Evolutionary conservation across 768 basidiomycete species (phyloP).

Genomic region (Boletus subcaerulescens): DNA sequence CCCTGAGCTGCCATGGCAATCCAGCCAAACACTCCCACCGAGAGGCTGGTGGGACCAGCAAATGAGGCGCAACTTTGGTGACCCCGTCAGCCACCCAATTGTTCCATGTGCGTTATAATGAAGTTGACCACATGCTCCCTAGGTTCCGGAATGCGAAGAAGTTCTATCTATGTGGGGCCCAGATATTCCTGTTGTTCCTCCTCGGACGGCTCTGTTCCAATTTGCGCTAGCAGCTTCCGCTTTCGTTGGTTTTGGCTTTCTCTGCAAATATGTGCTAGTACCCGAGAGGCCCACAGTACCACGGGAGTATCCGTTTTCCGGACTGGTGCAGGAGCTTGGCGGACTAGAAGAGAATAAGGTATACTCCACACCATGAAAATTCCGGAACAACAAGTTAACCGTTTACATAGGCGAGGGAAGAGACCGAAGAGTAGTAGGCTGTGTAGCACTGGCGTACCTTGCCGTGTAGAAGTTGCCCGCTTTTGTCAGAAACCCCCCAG

Average conservation of each 20-base stretch:
- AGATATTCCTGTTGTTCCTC: conserved; percentile 62
- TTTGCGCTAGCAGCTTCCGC: conserved; percentile 58
- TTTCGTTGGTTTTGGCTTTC: conserved; percentile 62
- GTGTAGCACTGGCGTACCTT: conserved; percentile 11
- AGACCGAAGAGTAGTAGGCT: conserved; percentile 30
- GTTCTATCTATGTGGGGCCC: conserved; percentile 86
- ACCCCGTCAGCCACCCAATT: conserved; percentile 51
- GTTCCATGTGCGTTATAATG: conserved; percentile 1
- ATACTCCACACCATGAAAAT: conserved; percentile 13
- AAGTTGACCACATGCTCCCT: conserved; percentile 15
- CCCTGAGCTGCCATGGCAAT: conserved; percentile 65
- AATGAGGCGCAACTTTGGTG: conserved; percentile 78
- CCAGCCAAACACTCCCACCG: conserved; percentile 60
- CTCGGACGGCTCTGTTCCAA: conserved; percentile 59
- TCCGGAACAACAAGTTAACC: conserved; percentile 3
- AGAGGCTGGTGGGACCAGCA: conserved; percentile 74
- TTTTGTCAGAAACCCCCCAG: conserved; percentile 1
- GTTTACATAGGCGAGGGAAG: conserved; percentile 36
- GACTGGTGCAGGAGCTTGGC: conserved; percentile 74
- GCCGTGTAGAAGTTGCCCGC: not conserved
- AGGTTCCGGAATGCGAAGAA: conserved; percentile 83
- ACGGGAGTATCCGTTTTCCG: conserved; percentile 74
- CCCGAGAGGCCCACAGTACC: conserved; percentile 65
- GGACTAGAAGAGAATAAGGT: conserved; percentile 80
- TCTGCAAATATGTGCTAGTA: conserved; percentile 52